Base-by-base conservation (phyloP, 768 basidiomycete genomes). In the Xerocomellus chrysenteron region DNA sequence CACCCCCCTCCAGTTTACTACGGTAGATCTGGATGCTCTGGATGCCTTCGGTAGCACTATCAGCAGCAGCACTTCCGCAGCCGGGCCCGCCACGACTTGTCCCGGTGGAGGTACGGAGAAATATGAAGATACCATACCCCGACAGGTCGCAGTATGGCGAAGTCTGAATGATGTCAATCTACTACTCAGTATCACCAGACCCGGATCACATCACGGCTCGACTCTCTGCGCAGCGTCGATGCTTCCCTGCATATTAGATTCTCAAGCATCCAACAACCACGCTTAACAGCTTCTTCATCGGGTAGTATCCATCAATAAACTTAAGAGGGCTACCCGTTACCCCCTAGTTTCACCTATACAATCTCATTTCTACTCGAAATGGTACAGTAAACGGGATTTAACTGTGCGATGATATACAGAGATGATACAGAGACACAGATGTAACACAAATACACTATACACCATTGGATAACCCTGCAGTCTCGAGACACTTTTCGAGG, bases 401-500 rank as follows among this genome's bases (percentile, higher is more conserved):
- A 17, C 19, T 35, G 30, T 40, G 30, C 40, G 24, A 49, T 48
- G 14, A 33, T 26, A 43, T 21, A 28, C 17, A 41, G 30, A 40
- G 36, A 44, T 21, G 30, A 33, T 19, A 36, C 30, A 52, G 36
- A 4, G 11, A 55, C 19, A 28, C 50, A 10, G 24, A 26, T 42
- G 33, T 36, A 55, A 47, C 17, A 6, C 39, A 26, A 37, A 58
- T 57, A 50, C 52, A 52, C 50, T 48, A 65, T 32, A 30, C 14
- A 2, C 14, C 35, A 17, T 14, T 54, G 26, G 47, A 37, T 36
- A 7, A 50, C 10, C 44, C 64, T 36, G 73, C 77, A 8, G 77
- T 77, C 12, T 75, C 72, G 21, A 91, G 74, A 67, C 87, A 88
- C 33, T 87, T 86, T 70, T 98, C 95, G 11, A 99, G 84, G 0